These are phyloP conservation scores for Eragrostis nindensis DNA, from an alignment of 176 grass and related monocot genomes.

Conservation along the genomic window DNA sequence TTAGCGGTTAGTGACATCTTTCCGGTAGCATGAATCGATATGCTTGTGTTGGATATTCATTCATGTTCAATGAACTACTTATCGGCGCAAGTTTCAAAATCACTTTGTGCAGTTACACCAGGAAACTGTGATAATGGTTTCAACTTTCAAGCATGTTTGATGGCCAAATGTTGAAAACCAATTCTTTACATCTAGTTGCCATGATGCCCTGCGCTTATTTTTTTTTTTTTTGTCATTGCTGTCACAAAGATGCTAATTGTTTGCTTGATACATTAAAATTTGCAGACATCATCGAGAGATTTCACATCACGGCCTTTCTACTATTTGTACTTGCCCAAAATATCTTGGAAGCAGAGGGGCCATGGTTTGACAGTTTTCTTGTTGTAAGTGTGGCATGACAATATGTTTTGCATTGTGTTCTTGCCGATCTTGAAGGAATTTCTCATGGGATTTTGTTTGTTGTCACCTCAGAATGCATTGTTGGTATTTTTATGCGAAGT, in stretches of 20 bases:
- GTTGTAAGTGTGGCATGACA: slow-evolving; percentile 56
- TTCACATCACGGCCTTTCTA: slow-evolving; percentile 93
- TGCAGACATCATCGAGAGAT: slow-evolving; percentile 93
- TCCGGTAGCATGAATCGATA: too few species aligned
- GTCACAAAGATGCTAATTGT: not conserved
- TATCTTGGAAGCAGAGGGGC: slow-evolving; percentile 97
- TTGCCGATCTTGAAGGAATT: not conserved
- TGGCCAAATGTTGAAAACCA: not conserved
- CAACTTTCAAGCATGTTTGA: too few species aligned
- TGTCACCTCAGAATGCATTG: slow-evolving; percentile 69
- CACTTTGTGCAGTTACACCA: not conserved
- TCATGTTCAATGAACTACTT: slow-evolving; percentile 18
- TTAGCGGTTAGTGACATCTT: too few species aligned
- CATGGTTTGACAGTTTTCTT: slow-evolving; percentile 88
- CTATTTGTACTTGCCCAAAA: slow-evolving; percentile 98
- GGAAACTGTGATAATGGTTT: too few species aligned
- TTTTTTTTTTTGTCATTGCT: slow-evolving; percentile 30
- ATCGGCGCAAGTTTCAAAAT: slow-evolving; percentile 1
- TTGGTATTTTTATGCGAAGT: slow-evolving; percentile 93
- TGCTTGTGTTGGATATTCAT: not conserved
- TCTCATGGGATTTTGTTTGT: slow-evolving; percentile 28
- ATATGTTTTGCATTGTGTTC: not conserved
- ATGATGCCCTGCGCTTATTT: slow-evolving; percentile 19
- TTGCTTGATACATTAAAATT: slow-evolving; percentile 32
- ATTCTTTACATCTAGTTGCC: slow-evolving; percentile 13